Conservation (phyloP, 2,329 filamentous ascomycete species). For the Talaromyces sp. region DNA sequence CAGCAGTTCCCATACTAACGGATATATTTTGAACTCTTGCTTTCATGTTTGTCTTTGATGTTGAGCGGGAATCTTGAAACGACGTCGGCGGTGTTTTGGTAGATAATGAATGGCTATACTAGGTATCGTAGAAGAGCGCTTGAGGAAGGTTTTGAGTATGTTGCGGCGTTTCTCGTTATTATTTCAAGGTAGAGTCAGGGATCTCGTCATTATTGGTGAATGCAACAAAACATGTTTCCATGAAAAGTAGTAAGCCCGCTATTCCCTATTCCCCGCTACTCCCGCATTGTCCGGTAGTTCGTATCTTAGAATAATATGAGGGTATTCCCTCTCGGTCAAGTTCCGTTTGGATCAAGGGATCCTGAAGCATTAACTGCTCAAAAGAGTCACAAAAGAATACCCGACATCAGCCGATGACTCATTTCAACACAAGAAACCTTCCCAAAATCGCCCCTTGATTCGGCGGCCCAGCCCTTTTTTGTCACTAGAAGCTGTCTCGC, state of each 20-base stretch:
- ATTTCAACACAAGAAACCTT: background rate
- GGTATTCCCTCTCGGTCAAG: conserved; percentile 1
- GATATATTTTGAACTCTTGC: background rate
- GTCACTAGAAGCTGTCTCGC: background rate
- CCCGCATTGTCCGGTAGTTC: background rate
- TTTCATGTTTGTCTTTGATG: background rate
- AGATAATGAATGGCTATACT: background rate
- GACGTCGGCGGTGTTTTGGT: background rate
- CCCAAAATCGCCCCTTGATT: background rate
- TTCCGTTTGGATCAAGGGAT: background rate
- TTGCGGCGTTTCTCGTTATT: background rate
- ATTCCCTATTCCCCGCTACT: background rate
- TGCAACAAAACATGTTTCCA: background rate
- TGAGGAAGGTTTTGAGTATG: background rate
- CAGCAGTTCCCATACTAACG: conserved; percentile 22
- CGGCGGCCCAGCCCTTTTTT: background rate
- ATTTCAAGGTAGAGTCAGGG: background rate
- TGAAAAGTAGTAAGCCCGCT: background rate
- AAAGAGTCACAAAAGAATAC: background rate
- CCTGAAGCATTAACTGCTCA: background rate
- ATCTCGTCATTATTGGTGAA: background rate
- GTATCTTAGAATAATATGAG: background rate
- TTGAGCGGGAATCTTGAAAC: background rate
- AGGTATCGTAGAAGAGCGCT: background rate
- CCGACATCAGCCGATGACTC: background rate